Percentiles rank a stretch among this genome's conserved stretches.
Conservation (phyloP, 441 rosid genomes). For the Flueggea neowawraea region DNA sequence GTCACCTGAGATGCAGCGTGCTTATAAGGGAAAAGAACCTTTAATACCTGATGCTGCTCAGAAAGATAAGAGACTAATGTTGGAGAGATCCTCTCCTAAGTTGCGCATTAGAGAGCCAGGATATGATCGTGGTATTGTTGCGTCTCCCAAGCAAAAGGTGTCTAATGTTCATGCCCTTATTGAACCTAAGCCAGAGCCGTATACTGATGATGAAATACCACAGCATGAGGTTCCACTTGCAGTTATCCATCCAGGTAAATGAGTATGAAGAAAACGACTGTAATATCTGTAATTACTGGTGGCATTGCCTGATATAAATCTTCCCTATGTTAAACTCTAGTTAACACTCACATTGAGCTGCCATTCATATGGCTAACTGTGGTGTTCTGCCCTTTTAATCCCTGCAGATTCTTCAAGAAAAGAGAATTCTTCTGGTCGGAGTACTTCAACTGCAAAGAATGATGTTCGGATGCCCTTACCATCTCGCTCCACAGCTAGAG, state of each 20-base stretch:
- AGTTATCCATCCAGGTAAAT: conserved; percentile 51
- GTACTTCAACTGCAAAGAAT: conserved; percentile 20
- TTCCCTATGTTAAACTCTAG: no score
- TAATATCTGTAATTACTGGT: no score
- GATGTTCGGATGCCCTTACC: conserved; percentile 27
- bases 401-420: conserved; percentile 22
- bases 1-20: conserved; percentile 13
- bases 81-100: conserved; percentile 19
- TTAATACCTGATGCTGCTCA: conserved; percentile 24
- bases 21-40: conserved; percentile 49
- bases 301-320: no score
- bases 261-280: no score
- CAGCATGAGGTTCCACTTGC: conserved; percentile 43
- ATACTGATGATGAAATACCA: conserved; percentile 31
- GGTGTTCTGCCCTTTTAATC: no score
- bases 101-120: conserved; percentile 25
- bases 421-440: conserved; percentile 24
- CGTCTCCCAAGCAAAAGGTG: conserved; percentile 20
- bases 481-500: conserved; percentile 25
- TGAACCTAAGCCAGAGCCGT: conserved; percentile 61
- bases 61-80: conserved; percentile 17
- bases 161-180: conserved; percentile 26
- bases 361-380: no score
- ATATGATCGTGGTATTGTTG: conserved; percentile 14
- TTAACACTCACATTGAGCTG: no score